These are phyloP conservation scores for Fusarium denticulatum DNA, from an alignment of 2,329 filamentous ascomycete species.

Conservation along the genomic window DNA sequence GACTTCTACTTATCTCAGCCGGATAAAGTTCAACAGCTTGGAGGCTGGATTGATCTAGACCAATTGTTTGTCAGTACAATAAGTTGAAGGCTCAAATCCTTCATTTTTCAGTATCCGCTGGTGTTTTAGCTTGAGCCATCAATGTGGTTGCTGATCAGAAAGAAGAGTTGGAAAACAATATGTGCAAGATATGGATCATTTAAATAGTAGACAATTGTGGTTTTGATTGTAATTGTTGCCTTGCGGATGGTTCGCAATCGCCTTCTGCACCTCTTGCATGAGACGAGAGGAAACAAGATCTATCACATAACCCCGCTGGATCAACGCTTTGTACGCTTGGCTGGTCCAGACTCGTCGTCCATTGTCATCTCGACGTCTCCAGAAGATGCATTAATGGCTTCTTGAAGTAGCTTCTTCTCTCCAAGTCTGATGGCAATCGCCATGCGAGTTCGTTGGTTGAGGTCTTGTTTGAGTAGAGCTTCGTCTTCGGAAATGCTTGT, in stretches of 20 bases:
- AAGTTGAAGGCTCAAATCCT: too few relatives aligned
- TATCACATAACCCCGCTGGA: slow-evolving; percentile 3
- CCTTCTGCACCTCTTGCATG: slow-evolving; percentile 34
- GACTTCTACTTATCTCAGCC: not conserved
- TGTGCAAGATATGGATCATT: slow-evolving; percentile 16
- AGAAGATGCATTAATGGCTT: slow-evolving; percentile 55
- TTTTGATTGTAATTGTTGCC: slow-evolving; percentile 29
- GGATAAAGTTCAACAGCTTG: not conserved
- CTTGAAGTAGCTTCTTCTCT: slow-evolving; percentile 74
- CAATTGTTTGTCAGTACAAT: not conserved
- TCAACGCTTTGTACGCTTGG: slow-evolving; percentile 47
- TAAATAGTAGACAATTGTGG: slow-evolving; percentile 25
- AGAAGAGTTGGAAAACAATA: not conserved
- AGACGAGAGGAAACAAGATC: slow-evolving; percentile 25
- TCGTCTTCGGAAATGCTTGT: slow-evolving; percentile 56
- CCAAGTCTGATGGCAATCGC: slow-evolving; percentile 75
- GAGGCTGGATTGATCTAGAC: not conserved
- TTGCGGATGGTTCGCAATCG: slow-evolving; percentile 31
- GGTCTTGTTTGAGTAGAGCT: slow-evolving; percentile 46
- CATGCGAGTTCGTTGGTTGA: slow-evolving; percentile 61
- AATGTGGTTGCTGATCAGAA: not conserved
- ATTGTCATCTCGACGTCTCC: slow-evolving; percentile 42
- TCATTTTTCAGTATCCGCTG: too few relatives aligned
- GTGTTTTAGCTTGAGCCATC: not conserved
- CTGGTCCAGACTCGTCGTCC: slow-evolving; percentile 39